phyloP scores from a whole-genome alignment of 2,329 filamentous ascomycete species.

The Arthrobotrys megalospora region DNA sequence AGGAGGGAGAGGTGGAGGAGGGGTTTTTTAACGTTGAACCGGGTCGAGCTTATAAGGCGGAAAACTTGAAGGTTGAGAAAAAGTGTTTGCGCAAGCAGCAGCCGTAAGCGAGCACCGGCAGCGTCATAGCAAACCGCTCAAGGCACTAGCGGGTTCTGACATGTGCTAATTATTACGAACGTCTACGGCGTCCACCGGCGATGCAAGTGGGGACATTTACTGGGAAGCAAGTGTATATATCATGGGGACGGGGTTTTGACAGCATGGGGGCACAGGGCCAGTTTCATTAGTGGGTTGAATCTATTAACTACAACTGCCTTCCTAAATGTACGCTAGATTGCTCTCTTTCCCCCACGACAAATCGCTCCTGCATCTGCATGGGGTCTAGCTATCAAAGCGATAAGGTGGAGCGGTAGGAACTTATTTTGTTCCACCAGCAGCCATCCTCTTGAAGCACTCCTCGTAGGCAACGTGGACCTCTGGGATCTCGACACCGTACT shows the following conservation, averaged over 20 bases:
- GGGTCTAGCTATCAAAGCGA: too few species aligned
- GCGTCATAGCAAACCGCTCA: constrained; percentile 42
- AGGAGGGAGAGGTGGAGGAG: constrained; percentile 35
- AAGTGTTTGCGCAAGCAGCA: constrained; percentile 54
- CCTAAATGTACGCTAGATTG: too few species aligned
- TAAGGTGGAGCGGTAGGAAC: background rate
- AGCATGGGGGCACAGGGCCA: background rate
- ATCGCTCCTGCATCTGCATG: too few species aligned
- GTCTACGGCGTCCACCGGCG: background rate
- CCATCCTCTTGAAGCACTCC: constrained; percentile 77
- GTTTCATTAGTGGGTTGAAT: constrained; percentile 10
- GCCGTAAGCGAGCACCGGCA: constrained; percentile 42
- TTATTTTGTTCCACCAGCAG: constrained; percentile 72
- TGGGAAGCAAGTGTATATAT: too few species aligned
- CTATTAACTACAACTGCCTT: background rate
- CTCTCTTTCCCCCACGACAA: too few species aligned
- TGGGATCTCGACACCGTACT: constrained; percentile 74
- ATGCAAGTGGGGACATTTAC: too few species aligned
- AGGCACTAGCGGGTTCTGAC: constrained; percentile 18
- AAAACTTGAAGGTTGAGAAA: constrained; percentile 34
- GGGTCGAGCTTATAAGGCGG: constrained; percentile 7
- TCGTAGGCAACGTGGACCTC: constrained; percentile 75
- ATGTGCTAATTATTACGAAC: constrained; percentile 27
- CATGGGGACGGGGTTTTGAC: background rate
- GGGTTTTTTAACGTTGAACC: background rate